Conservation (phyloP, 169 alveolate genomes). For the Babesia ovata region DNA sequence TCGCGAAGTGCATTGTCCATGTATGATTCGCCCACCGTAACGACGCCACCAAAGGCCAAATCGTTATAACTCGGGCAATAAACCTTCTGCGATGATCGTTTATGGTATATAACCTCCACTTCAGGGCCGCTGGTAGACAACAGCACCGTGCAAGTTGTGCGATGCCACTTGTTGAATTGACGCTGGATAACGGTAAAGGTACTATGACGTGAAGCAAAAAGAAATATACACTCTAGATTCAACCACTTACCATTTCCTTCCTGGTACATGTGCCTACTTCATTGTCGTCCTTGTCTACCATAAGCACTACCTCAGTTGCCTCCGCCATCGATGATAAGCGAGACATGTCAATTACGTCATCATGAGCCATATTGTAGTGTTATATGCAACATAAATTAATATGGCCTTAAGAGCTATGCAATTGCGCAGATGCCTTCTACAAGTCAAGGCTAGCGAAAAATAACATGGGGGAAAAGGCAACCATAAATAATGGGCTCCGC, state of each 20-base stretch:
- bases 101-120: slow-evolving; percentile 59
- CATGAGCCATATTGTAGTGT: not conserved
- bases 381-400: not conserved
- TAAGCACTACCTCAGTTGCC: slow-evolving; percentile 34
- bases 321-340: slow-evolving; percentile 42
- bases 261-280: slow-evolving; percentile 45
- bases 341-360: slow-evolving; percentile 21
- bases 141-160: slow-evolving; percentile 70
- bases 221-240: not conserved
- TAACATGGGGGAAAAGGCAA: too few species aligned
- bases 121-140: slow-evolving; percentile 50
- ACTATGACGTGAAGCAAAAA: not conserved
- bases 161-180: slow-evolving; percentile 70
- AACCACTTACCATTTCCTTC: slow-evolving; percentile 44
- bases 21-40: slow-evolving; percentile 67
- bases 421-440: too few species aligned
- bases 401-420: too few species aligned
- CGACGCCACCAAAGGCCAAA: slow-evolving; percentile 75
- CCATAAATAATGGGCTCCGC: too few species aligned
- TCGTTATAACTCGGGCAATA: slow-evolving; percentile 72
- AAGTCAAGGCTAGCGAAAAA: too few species aligned
- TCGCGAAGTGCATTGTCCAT: slow-evolving; percentile 69
- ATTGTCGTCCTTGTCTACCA: slow-evolving; percentile 56
- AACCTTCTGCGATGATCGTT: slow-evolving; percentile 60
- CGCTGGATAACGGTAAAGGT: slow-evolving; percentile 26